Conservation (phyloP, 768 basidiomycete genomes). For the Termitomyces sp. region DNA sequence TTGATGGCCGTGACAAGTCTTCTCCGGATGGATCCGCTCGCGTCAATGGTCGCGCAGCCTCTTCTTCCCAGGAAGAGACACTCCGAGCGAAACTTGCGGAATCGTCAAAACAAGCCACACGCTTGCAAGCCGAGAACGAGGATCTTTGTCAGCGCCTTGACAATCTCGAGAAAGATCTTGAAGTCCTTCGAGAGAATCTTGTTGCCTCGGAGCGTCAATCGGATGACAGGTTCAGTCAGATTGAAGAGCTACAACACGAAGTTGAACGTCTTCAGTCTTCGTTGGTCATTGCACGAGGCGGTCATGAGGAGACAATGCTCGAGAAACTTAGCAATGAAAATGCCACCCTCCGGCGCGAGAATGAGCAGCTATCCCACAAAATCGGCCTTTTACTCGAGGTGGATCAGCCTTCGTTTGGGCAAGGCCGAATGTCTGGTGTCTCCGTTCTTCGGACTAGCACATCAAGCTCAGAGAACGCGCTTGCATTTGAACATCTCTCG, state of each 20-base stretch:
- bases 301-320: slow-evolving; percentile 68
- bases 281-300: slow-evolving; percentile 67
- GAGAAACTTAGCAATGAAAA: slow-evolving; percentile 86
- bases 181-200: slow-evolving; percentile 63
- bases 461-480: slow-evolving; percentile 78
- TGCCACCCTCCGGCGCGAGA: slow-evolving; percentile 72
- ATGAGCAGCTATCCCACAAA: slow-evolving; percentile 87
- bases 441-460: slow-evolving; percentile 60
- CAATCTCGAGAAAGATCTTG: slow-evolving; percentile 69
- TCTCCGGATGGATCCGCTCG: slow-evolving; percentile 36
- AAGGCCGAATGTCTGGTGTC: slow-evolving; percentile 56
- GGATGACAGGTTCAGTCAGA: slow-evolving; percentile 68
- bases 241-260: slow-evolving; percentile 79
- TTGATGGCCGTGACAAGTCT: slow-evolving; percentile 60
- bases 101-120: slow-evolving; percentile 70
- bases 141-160: slow-evolving; percentile 73
- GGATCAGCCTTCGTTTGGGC: slow-evolving; percentile 69
- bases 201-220: slow-evolving; percentile 72
- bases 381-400: slow-evolving; percentile 86
- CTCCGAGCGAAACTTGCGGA: slow-evolving; percentile 72
- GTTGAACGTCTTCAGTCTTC: slow-evolving; percentile 72
- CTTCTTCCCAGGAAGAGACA: slow-evolving; percentile 72
- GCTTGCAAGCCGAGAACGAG: slow-evolving; percentile 67
- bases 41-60: slow-evolving; percentile 74
- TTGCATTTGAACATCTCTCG: slow-evolving; percentile 73